phyloP scores from a whole-genome alignment of 805 yeast genomes.

The Yarrowia sp. region DNA sequence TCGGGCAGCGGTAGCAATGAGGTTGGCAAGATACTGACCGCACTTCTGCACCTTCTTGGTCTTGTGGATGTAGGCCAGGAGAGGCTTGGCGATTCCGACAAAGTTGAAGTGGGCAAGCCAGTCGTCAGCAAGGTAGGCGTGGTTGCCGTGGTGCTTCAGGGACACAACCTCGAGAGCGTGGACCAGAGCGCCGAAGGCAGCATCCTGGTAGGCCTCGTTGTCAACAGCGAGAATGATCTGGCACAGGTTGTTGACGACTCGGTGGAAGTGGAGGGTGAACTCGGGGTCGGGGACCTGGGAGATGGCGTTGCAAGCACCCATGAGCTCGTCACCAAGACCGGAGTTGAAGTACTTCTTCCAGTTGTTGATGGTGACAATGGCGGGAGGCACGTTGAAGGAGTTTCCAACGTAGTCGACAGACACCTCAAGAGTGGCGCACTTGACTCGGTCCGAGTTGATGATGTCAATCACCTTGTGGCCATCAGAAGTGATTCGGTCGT shows the following conservation, averaged over 20 bases:
- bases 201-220: slow-evolving; percentile 7
- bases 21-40: slow-evolving; percentile 15
- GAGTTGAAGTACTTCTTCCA: slow-evolving; percentile 43
- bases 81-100: slow-evolving; percentile 9
- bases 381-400: slow-evolving; percentile 46
- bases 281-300: slow-evolving; percentile 22
- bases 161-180: slow-evolving; percentile 20
- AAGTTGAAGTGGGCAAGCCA: slow-evolving; percentile 15
- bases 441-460: slow-evolving; percentile 39
- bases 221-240: slow-evolving; percentile 19
- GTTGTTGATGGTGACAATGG: slow-evolving; percentile 54
- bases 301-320: slow-evolving; percentile 5
- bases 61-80: not conserved
- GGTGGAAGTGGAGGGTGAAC: slow-evolving; percentile 7
- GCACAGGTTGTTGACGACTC: slow-evolving; percentile 18
- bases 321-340: slow-evolving; percentile 19
- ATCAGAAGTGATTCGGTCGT: slow-evolving; percentile 20
- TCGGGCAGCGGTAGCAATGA: slow-evolving; percentile 16
- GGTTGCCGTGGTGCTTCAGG: slow-evolving; percentile 7
- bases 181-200: slow-evolving; percentile 8
- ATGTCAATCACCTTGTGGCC: slow-evolving; percentile 1
- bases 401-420: slow-evolving; percentile 68
- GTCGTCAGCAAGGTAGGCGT: slow-evolving; percentile 23
- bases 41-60: slow-evolving; percentile 20
- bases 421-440: slow-evolving; percentile 48